Base-by-base conservation (phyloP, 2,329 filamentous ascomycete species). In the Conoideocrella luteorostrata region DNA sequence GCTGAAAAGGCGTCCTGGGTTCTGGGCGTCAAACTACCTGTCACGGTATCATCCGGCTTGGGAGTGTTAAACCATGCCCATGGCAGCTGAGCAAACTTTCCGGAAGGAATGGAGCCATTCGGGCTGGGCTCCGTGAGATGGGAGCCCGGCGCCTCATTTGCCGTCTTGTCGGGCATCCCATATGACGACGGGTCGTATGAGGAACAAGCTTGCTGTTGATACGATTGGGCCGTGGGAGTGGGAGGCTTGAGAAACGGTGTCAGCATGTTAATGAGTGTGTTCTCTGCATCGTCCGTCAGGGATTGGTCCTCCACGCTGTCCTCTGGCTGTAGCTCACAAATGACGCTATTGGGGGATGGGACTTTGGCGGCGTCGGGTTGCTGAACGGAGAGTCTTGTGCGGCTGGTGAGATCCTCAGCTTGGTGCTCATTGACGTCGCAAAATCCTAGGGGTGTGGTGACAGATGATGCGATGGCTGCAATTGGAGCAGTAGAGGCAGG, bases 121-220 rank as follows among this genome's bases (percentile, higher is more conserved):
- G 61, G 60, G 23, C 60, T 62, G 18, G 55, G 49, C 28, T 62
- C 54, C 7, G 64, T 55, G 12, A 56, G 59, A 33, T 68, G 52
- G 33, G 65, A 59, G 22, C 64, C 70, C 49, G 77, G 75, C 2
- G 75, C 51, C 15, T 75, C 73, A 38, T 74, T 70, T 21, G 74
- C 70, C 7, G 70, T 74, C 3, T 63, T 56, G 9, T 70, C 72
- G 52, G 74, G 68, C 74, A 79, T 77, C 13, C 72, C 76, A 47
- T 78, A 79, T 2, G 71, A 77, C 3, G 71, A 64, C 3, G 71
- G 64, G 30, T 75, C 70, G 6, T 57, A 58, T 2, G 59, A 56
- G 4, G 58, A 59, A 15, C 60, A 57, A 18, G 47, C 47, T 1
- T 60, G 37, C 17, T 40, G 56, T 34, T 61, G 58, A 35, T 58